Conservation (phyloP, 495 filamentous ascomycete genomes). For the Neurospora terricola region DNA sequence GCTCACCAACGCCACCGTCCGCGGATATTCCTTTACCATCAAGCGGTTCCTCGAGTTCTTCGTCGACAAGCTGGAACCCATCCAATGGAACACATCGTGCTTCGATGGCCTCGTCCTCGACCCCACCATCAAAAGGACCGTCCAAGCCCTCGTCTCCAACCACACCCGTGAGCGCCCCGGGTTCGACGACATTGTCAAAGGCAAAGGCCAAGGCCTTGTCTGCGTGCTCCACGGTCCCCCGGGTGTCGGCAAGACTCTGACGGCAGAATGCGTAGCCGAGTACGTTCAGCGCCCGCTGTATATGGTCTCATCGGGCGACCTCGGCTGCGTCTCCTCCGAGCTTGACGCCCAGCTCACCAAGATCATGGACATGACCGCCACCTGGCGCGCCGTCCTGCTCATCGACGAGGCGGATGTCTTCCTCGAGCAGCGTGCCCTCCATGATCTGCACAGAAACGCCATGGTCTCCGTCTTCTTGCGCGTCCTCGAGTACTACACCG, state of each 20-base stretch:
- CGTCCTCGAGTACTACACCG: conserved; percentile 36
- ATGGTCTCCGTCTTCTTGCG: conserved; percentile 37
- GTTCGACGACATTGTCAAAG: conserved; percentile 29
- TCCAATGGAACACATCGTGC: conserved; percentile 22
- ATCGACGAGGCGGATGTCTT: conserved; percentile 44
- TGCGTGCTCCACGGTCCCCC: conserved; percentile 34
- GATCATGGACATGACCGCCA: conserved; percentile 37
- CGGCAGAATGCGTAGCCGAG: conserved; percentile 41
- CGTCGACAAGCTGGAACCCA: conserved; percentile 17
- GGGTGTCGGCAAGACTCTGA: conserved; percentile 32
- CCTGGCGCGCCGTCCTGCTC: conserved; percentile 42
- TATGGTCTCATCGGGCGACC: conserved; percentile 42
- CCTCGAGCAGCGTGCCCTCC: conserved; percentile 30
- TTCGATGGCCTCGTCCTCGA: conserved; percentile 50
- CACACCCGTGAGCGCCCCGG: conserved; percentile 21
- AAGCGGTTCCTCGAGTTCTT: conserved; percentile 27
- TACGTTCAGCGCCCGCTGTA: conserved; percentile 42
- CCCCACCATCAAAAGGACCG: conserved; percentile 37
- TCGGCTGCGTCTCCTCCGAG: conserved; percentile 29
- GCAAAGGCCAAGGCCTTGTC: conserved; percentile 26
- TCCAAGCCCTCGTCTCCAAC: conserved; percentile 39
- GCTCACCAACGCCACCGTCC: conserved; percentile 19
- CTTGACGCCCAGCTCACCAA: conserved; percentile 29
- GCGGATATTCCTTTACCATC: conserved; percentile 24
- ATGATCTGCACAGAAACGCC: conserved; percentile 37